Evolutionary conservation across 2,329 filamentous ascomycete genomes (phyloP), one percentile per base, ranked within the genome.

Genomic region (Myrmaecium sp.): DNA sequence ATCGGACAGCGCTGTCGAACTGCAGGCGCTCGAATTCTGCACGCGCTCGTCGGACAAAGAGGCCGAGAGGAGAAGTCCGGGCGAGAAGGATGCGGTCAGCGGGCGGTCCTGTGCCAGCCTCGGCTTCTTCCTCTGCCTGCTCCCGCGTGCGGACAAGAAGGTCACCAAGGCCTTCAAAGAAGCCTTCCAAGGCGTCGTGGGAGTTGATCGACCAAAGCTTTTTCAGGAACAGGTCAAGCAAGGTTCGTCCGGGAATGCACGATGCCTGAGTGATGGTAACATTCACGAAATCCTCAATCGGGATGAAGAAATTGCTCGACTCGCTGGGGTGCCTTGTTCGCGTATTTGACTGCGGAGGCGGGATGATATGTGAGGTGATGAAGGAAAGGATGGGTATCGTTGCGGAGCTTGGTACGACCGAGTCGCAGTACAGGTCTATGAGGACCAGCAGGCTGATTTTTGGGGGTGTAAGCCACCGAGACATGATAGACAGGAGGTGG

Each of bases 141-240:
- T 74, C 69, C 36, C 66, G 68, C 10, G 66, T 64, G 42, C 68
- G 74, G 29, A 60, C 61, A 25, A 89, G 51, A 17, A 80, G 52
- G 14, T 52, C 49, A 4, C 58, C 52, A 10, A 77, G 60, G 13
- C 57, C 56, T 16, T 66, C 63, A 43, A 92, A 80, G 47, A 92
- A 86, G 2, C 61, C 58, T 42, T 84, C 71, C n/a, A 95, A 55
- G 0, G 73, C 69, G 52, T 95, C 70, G 7, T 91, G 65, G 12
- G 77, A 86, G 43, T 84, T 72, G 36, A 95, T 69, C 10, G 65
- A 63, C 86, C 89, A 95, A 14, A 95, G 57, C 35, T 73, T 75
- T 29, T 69, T 67, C 8, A 95, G 63, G 30, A 94, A 80, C 2
- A 77, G 58, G 44, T 95, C 83, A 71, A 84, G 89, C n/a, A 94